Evolutionary conservation across 2,329 filamentous ascomycete species (phyloP), one percentile per base, ranked within the genome.

Genomic region (Ceratocystis diversiconidia): DNA sequence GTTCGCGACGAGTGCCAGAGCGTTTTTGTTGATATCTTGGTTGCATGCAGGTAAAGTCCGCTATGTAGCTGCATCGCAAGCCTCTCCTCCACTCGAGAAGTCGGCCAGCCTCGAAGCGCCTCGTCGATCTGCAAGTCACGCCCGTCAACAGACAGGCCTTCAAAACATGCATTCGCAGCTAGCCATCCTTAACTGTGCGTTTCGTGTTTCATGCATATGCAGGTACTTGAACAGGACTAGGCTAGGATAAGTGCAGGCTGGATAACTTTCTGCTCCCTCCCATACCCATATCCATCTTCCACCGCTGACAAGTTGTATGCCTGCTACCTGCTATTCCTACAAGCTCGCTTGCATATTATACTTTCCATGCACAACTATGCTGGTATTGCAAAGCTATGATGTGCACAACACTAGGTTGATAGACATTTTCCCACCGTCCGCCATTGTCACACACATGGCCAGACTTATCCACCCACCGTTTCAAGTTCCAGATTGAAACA

Each of bases 191-290:
- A 30, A 57, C 52, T 57, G 52, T 57, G 52, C 52, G 22, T 57
- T 57, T 57, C 3, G 52, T 32, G 52, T 57, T 57, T 57, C 52
- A 57, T 57, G 52, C 52, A 57, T 57, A 57, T 19, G 52, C 52
- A 57, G 52, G 52, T 30, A 57, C 52, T 57, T 57, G 22, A 5
- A 22, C 19, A 25, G 8, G 22, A n/a, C 46, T 48, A n/a, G 44
- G 19, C 44, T 17, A n/a, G 15, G 5, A 48, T 15, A 19, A 19
- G 44, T 17, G 5, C 17, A 19, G n/a, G 5, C 17, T 19, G 5
- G 46, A n/a, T 48, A 22, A 22, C 46, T 22, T 48, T 17, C 36
- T 41, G 10, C 36, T 41, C 36, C 36, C 28, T 28, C 28, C 1
- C 36, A 41, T 41, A 41, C 36, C 36, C 36, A 15, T 41, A 41